Base-by-base conservation (phyloP, 805 yeast species). In the Saturnispora saitoi region DNA sequence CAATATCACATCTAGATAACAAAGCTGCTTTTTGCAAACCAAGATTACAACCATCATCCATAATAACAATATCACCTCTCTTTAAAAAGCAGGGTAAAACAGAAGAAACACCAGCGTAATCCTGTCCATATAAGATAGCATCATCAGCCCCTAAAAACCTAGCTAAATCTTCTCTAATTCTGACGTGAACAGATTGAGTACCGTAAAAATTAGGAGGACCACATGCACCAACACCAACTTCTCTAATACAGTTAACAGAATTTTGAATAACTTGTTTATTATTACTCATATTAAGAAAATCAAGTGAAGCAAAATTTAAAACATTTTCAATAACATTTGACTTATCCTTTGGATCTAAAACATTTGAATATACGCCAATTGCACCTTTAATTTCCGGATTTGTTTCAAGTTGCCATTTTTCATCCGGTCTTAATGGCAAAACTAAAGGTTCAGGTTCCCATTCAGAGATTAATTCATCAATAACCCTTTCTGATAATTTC, bases 181-280 rank as follows among this genome's bases (percentile, higher is more conserved):
- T 75, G 48, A 80, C 81, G 62, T 93, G 99, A 40, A 82, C 88
- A 62, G 89, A 96, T 66, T 89, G 96, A 51, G 89, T 85, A 52
- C 99, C 99, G 65, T 90, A 93, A 60, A 93, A 93, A 49, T 95
- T 95, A 39, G 97, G 95, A 4, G 99, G 98, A 37, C 98, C 96
- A 71, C 99, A 93, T 0, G 97, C 91, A 54, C 99, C 99, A 45
- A 93, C 97, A 62, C 99, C 99, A 51, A 84, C 80, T 50, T 72
- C 71, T 42, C 71, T 70, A 52, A 93, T 80, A 20, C 79, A 72
- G 29, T 70, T 63, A 46, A 77, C 73, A 4, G 89, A 88, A 11
- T 71, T 75, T 19, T 70, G 64, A 46, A 70, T 69, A 36, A 88
- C 70, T 14, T 53, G 62, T 19, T 66, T 65, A 56, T 76, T 67